Conservation (phyloP, 1,284 basidiomycete genomes). For the Austroboletus niveus region DNA sequence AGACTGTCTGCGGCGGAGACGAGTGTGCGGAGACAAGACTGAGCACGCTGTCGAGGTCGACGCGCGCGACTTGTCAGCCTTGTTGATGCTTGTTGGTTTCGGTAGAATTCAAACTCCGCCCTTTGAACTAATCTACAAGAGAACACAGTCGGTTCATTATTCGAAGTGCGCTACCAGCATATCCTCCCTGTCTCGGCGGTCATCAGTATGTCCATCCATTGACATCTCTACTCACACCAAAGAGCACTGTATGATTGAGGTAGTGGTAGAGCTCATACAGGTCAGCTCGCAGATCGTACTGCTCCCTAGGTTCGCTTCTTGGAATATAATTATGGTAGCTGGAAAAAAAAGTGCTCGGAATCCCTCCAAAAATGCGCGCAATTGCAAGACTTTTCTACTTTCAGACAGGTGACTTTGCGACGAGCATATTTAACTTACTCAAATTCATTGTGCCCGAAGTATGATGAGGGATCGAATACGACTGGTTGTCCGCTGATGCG, state of each 20-base stretch:
- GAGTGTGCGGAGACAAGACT: conserved; percentile 10
- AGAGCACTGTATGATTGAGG: conserved; percentile 77
- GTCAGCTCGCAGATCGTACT: conserved; percentile 69
- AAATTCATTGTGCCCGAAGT: conserved; percentile 85
- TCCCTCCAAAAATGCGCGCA: conserved; percentile 82
- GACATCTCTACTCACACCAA: conserved; percentile 51
- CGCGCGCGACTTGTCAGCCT: conserved; percentile 23
- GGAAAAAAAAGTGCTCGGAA: conserved; percentile 66
- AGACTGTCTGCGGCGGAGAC: conserved; percentile 1
- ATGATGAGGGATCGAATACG: conserved; percentile 82
- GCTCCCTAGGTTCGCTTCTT: conserved; percentile 63
- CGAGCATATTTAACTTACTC: conserved; percentile 56
- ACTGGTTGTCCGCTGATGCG: conserved; percentile 55
- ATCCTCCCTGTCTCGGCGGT: conserved; percentile 47
- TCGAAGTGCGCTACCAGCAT: conserved; percentile 49
- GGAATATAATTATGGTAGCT: conserved; percentile 72
- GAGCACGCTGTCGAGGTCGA: conserved; percentile 18
- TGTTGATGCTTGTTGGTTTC: conserved; percentile 27
- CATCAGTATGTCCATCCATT: not conserved
- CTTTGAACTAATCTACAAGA: not conserved
- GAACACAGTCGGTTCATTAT: conserved; percentile 53
- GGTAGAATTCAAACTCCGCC: conserved; percentile 15
- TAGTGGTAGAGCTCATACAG: conserved; percentile 89
- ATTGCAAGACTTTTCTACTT: conserved; percentile 63
- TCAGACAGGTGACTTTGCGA: conserved; percentile 1